Evolutionary conservation across 2,329 filamentous ascomycete species (phyloP).

Genomic region (Thermomyces lanuginosus): DNA sequence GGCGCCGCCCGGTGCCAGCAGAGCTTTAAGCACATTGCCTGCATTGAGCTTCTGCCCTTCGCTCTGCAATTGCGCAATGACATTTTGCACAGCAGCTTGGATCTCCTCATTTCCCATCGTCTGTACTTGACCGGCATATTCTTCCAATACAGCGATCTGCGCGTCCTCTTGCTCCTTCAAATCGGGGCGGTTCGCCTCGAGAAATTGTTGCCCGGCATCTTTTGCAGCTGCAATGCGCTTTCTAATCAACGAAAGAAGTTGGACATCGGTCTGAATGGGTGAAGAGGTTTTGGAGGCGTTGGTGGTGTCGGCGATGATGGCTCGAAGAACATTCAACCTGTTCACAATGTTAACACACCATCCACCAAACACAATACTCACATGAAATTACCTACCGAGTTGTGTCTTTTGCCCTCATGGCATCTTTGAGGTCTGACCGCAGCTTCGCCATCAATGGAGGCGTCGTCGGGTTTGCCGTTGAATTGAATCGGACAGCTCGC

Average conservation of each 20-base stretch:
- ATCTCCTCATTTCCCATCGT: slow-evolving; percentile 28
- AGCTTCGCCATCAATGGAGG: slow-evolving; percentile 31
- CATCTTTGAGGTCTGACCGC: slow-evolving; percentile 31
- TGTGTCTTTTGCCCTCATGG: slow-evolving; percentile 35
- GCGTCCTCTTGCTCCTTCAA: slow-evolving; percentile 30
- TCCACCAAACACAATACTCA: not conserved
- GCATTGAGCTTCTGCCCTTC: slow-evolving; percentile 20
- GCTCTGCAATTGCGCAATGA: slow-evolving; percentile 20
- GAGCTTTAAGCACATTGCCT: slow-evolving; percentile 26
- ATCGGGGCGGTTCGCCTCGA: slow-evolving; percentile 25
- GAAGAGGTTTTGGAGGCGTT: slow-evolving; percentile 31
- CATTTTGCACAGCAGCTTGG: slow-evolving; percentile 18
- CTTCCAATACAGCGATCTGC: slow-evolving; percentile 28
- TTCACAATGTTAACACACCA: not conserved
- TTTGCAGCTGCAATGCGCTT: slow-evolving; percentile 25
- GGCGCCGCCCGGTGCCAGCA: slow-evolving; percentile 26
- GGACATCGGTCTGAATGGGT: slow-evolving; percentile 31
- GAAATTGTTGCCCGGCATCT: slow-evolving; percentile 27
- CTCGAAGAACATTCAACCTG: slow-evolving; percentile 32
- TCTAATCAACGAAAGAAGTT: slow-evolving; percentile 30
- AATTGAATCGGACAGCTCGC: slow-evolving; percentile 24
- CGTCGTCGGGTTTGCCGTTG: slow-evolving; percentile 18
- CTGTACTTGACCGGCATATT: slow-evolving; percentile 28
- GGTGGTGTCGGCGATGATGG: slow-evolving; percentile 34
- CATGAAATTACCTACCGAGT: slow-evolving; percentile 20